Evolutionary conservation across 805 yeast genomes (phyloP).

Genomic region (Priceomyces melissophilus): DNA sequence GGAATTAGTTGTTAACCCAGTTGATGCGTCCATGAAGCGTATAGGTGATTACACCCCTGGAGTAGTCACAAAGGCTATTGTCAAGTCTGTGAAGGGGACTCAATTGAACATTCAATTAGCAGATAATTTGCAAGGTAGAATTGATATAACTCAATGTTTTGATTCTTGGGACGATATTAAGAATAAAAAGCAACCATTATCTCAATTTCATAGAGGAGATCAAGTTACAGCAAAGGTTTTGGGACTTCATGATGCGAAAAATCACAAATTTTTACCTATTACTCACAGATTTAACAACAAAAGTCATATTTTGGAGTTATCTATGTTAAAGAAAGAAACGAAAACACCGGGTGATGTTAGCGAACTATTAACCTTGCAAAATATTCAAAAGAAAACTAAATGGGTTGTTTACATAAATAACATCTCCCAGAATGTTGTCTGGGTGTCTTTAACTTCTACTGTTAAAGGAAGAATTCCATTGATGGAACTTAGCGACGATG

Average conservation of each 20-base stretch:
- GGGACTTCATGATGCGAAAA: conserved; percentile 73
- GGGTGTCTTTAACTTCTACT: conserved; percentile 68
- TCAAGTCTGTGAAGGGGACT: conserved; percentile 64
- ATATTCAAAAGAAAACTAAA: conserved; percentile 47
- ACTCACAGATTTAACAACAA: conserved; percentile 53
- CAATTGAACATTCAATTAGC: conserved; percentile 75
- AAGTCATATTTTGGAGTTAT: conserved; percentile 61
- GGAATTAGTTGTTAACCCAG: conserved; percentile 49
- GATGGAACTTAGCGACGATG: conserved; percentile 59
- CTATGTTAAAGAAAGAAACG: conserved; percentile 46
- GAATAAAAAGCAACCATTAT: conserved; percentile 56
- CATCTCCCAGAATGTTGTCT: conserved; percentile 53
- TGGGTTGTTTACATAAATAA: conserved; percentile 65
- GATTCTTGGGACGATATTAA: conserved; percentile 51
- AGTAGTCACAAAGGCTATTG: conserved; percentile 52
- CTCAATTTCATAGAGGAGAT: conserved; percentile 56
- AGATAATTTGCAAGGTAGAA: conserved; percentile 73
- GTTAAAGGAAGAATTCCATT: conserved; percentile 64
- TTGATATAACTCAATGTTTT: conserved; percentile 72
- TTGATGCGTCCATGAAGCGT: conserved; percentile 49
- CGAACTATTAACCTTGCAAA: conserved; percentile 34
- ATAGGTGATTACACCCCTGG: conserved; percentile 60
- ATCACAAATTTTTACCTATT: conserved; percentile 63
- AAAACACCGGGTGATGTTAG: conserved; percentile 19
- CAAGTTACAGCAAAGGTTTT: conserved; percentile 60